Conservation (phyloP, 768 basidiomycete genomes). For the Amanita exitialis region DNA sequence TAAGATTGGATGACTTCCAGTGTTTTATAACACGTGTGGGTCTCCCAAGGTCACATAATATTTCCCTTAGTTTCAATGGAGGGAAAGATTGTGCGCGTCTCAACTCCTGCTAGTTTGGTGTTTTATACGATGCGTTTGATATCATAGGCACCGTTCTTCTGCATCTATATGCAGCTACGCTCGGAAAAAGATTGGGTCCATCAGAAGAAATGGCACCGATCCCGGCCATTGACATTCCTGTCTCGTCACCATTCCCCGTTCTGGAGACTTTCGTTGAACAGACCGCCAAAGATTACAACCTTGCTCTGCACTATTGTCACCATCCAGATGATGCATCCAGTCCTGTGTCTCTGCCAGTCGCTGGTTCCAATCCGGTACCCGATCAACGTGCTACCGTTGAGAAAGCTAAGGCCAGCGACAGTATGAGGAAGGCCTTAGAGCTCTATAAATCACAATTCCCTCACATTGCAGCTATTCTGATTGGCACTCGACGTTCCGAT, state of each 20-base stretch:
- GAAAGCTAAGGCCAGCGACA: slow-evolving; percentile 49
- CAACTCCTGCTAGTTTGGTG: not conserved
- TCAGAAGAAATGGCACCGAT: slow-evolving; percentile 34
- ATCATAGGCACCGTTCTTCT: slow-evolving; percentile 84
- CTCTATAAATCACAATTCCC: slow-evolving; percentile 60
- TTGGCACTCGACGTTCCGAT: slow-evolving; percentile 84
- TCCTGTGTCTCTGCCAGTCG: slow-evolving; percentile 27
- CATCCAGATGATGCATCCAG: slow-evolving; percentile 37
- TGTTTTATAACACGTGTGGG: slow-evolving; percentile 10
- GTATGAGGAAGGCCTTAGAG: slow-evolving; percentile 73
- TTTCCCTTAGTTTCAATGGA: slow-evolving; percentile 94
- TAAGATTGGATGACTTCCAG: slow-evolving; percentile 11
- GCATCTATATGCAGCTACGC: slow-evolving; percentile 72
- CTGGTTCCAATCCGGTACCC: slow-evolving; percentile 12
- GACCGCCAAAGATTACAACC: slow-evolving; percentile 49
- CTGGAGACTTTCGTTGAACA: slow-evolving; percentile 79
- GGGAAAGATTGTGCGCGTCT: slow-evolving; percentile 90
- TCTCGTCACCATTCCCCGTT: slow-evolving; percentile 76
- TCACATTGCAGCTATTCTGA: slow-evolving; percentile 68
- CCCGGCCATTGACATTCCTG: slow-evolving; percentile 78
- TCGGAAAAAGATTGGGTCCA: slow-evolving; percentile 35
- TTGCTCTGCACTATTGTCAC: slow-evolving; percentile 62
- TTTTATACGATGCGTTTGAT: slow-evolving; percentile 1
- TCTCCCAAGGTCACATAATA: slow-evolving; percentile 44
- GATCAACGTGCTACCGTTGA: slow-evolving; percentile 28